Evolutionary conservation across 768 basidiomycete species (phyloP).

Genomic region (Phaeotremella skinneri): DNA sequence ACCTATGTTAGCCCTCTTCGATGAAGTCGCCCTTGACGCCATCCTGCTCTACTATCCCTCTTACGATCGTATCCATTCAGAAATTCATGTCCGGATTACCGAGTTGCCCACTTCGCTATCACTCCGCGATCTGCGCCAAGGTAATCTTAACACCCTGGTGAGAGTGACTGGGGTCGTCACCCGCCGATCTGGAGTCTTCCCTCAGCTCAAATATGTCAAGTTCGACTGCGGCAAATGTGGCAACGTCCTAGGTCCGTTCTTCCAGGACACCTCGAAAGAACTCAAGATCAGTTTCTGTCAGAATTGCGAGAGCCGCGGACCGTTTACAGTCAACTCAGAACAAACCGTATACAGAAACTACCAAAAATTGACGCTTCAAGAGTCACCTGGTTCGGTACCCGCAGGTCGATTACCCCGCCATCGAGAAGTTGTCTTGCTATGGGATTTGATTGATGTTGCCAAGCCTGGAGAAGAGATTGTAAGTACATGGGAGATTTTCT

Average conservation of each 20-base stretch:
- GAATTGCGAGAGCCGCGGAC: conserved; percentile 90
- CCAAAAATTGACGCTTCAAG: conserved; percentile 97
- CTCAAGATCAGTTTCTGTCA: conserved; percentile 91
- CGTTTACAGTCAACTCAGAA: conserved; percentile 94
- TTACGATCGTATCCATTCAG: conserved; percentile 95
- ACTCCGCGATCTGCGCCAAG: conserved; percentile 86
- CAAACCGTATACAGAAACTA: conserved; percentile 98
- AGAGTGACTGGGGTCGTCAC: conserved; percentile 96
- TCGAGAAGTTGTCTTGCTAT: conserved; percentile 91
- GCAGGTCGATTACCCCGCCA: conserved; percentile 95
- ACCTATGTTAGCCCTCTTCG: conserved; percentile 89
- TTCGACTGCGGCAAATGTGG: conserved; percentile 96
- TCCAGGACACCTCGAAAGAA: conserved; percentile 93
- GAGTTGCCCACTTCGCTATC: conserved; percentile 87
- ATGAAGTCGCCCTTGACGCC: conserved; percentile 88
- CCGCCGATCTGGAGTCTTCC: conserved; percentile 90
- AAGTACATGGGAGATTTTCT: conserved; percentile 46
- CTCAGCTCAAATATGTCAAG: conserved; percentile 99
- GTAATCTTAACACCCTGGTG: conserved; percentile 90
- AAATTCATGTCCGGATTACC: conserved; percentile 94
- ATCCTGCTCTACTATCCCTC: conserved; percentile 93
- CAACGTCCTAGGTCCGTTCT: conserved; percentile 92
- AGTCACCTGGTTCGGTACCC: conserved; percentile 95
- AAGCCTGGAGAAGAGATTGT: conserved; percentile 99
- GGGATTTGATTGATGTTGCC: conserved; percentile 97